Evolutionary conservation across 2,329 filamentous ascomycete genomes (phyloP), one percentile per base, ranked within the genome.

Genomic region (Alternaria ventricosa): DNA sequence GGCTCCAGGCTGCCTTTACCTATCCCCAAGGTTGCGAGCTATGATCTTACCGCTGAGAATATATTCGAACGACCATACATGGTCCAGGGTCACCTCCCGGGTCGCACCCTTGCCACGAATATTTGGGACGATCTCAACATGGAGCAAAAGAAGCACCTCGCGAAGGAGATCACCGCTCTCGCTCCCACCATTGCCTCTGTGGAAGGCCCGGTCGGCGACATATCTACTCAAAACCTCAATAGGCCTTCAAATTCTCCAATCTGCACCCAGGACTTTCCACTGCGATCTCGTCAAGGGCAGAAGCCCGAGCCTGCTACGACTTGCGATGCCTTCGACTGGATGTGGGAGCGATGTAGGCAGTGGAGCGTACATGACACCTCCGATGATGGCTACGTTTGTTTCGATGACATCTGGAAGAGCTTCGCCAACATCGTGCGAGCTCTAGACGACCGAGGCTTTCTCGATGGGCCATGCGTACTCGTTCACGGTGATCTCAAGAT

Each of bases 401-500:
- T 63, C 33, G 53, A 67, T 4, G 44, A 57, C 9, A 43, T 67
- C 15, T 75, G 64, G 63, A 46, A 64, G 13, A 45, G 58, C 7
- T 60, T 70, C 15, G 43, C 41, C 5, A 54, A 47, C 0, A 70
- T 69, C 6, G 44, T 59, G 2, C 45, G 45, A 1, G 51, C 68
- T 7, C 68, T 74, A 8, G 36, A 71, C 5, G 12, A 25, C 11
- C 65, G 65, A 9, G 64, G 62, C 10, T 64, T 62, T 12, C 55
- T 69, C 13, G 30, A 59, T 5, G 62, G 62, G 6, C 47, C 62
- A 13, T 71, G 54, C 55, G 59, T 53, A 15, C 69, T 55, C 53
- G 66, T 59, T 4, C 77, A 80, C 54, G 54, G 71, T 3, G 75
- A 80, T 59, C 55, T 80, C 3, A 61, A 57, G 1, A 46, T 64